Base-by-base conservation (phyloP, 108 stramenopile genomes). In the Schizochytrium sp. region DNA sequence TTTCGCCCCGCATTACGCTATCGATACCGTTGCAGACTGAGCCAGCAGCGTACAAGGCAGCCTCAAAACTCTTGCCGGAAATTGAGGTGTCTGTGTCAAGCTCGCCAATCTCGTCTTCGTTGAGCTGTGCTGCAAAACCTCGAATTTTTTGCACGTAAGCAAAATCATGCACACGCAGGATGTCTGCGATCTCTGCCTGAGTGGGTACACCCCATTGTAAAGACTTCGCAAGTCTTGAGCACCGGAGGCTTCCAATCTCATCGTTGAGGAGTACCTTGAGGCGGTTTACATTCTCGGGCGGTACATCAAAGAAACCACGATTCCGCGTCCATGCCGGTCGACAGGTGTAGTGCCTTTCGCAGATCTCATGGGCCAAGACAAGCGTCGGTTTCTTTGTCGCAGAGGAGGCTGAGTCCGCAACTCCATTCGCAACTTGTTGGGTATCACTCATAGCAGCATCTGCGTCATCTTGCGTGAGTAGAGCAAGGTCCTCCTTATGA, bases 31-130 rank as follows among this genome's bases (percentile, higher is more conserved):
- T 44, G 89, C 93, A 93, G 13, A 90, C 92, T 3, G 93, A 50
- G 45, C 93, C 93, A 3, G 98, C 97, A 3, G 95, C 97, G 53
- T 93, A 91, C 76, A 97, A 88, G 42, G 98, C 98, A 12, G 98
- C 99, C 56, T 91, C 88, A 38, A 73, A 93, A 28, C 89, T 87
- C 41, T 38, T 40, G 46, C 45, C 53, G 4, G 91, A 92, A n/a
- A 94, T 91, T 12, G 92, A 87, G 38, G 94, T 94, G 87, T 94
- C 94, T 19, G 10, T 45, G 40, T 89, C 89, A 12, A 89, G 89
- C 12, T 89, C 61, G n/a, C 44, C 57, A 41, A 41, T 38, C 15
- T 42, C 56, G 57, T 50, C 41, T 61, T 89, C 76, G 57, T 42
- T 28, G 17, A 89, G 42, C 53, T 83, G 76, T 10, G 76, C 76